Evolutionary conservation across 108 stramenopile genomes (phyloP).

Genomic region (Cyclotella kingstonii): DNA sequence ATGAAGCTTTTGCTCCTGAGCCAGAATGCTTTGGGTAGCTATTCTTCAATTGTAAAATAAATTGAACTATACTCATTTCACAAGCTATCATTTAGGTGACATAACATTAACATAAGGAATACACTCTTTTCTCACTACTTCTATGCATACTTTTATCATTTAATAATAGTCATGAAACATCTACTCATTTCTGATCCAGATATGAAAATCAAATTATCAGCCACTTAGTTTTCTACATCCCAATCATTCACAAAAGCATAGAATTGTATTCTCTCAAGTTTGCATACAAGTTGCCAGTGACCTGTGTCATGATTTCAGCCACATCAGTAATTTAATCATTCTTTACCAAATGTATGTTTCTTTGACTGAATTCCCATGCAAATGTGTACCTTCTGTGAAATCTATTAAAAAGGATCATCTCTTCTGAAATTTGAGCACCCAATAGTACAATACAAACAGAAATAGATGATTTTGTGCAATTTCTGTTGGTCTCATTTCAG

Average conservation of each 20-base stretch:
- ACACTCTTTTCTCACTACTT: too few relatives aligned
- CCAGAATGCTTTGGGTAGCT: conserved; percentile 61
- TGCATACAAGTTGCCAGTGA: conserved; percentile 59
- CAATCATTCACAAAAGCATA: conserved; percentile 88
- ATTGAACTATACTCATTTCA: too few relatives aligned
- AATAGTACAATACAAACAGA: too few relatives aligned
- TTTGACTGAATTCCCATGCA: conserved; percentile 72
- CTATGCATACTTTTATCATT: conserved; percentile 4
- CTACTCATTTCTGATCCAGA: conserved; percentile 71
- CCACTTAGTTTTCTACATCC: conserved; percentile 81
- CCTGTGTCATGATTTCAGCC: conserved; percentile 72
- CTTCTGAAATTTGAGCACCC: background rate
- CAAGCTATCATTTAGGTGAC: too few relatives aligned
- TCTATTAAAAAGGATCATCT: conserved; percentile 51
- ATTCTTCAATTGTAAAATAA: too few relatives aligned
- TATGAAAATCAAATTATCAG: conserved; percentile 67
- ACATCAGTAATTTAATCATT: conserved; percentile 53
- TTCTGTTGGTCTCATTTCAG: conserved; percentile 31
- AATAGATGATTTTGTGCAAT: background rate
- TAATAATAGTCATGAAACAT: conserved; percentile 59
- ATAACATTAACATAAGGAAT: too few relatives aligned
- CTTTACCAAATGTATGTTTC: conserved; percentile 61
- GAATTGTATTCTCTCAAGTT: conserved; percentile 71
- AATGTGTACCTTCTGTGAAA: conserved; percentile 76
- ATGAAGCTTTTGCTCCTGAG: conserved; percentile 78